phyloP scores from a whole-genome alignment of 164 flowering plant genomes.

The Chimonanthus praecox region DNA sequence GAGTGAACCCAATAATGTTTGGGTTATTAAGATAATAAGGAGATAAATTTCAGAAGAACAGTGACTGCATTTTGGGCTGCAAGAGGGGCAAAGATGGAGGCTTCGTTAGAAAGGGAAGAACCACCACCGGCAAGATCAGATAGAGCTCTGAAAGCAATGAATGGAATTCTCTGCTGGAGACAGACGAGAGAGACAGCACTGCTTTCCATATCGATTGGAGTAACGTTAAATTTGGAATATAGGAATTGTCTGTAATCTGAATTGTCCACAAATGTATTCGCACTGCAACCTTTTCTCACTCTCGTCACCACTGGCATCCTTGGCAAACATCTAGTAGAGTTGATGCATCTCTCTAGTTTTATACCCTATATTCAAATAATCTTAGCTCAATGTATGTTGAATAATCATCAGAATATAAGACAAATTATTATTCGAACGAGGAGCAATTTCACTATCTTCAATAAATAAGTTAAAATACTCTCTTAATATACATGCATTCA shows the following conservation, averaged over 20 bases:
- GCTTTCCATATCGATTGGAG: slow-evolving; percentile 34
- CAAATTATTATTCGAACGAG: no score
- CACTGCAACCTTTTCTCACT: slow-evolving; percentile 28
- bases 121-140: slow-evolving; percentile 37
- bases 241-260: slow-evolving; percentile 25
- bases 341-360: slow-evolving; percentile 38
- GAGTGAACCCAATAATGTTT: neutral
- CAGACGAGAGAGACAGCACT: slow-evolving; percentile 29
- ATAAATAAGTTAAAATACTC: no score
- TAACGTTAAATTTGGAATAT: slow-evolving; percentile 18
- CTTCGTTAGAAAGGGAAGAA: slow-evolving; percentile 26
- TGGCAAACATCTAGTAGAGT: slow-evolving; percentile 30
- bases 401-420: neutral
- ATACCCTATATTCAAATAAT: slow-evolving; percentile 21
- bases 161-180: slow-evolving; percentile 24
- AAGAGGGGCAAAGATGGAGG: slow-evolving; percentile 15
- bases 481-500: neutral
- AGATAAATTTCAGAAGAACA: slow-evolving; percentile 17
- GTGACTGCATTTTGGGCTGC: slow-evolving; percentile 28
- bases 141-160: slow-evolving; percentile 27
- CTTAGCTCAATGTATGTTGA: neutral
- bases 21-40: neutral
- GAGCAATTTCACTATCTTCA: no score
- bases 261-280: slow-evolving; percentile 25
- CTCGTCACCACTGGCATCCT: slow-evolving; percentile 17